Conservation (phyloP, 2,329 filamentous ascomycete genomes). For the Elsinoe australis region DNA sequence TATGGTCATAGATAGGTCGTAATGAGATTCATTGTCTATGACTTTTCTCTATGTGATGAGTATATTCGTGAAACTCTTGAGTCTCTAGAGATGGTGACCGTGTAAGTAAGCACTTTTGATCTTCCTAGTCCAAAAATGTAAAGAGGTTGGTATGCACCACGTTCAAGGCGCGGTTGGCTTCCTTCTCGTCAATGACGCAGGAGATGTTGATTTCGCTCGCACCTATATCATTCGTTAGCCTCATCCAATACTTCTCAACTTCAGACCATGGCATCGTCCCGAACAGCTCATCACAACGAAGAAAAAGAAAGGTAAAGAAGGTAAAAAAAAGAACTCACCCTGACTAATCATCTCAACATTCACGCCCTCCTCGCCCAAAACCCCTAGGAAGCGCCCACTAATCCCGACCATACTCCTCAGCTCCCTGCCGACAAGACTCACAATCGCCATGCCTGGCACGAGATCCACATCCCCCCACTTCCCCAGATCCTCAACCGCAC, state of each 20-base stretch:
- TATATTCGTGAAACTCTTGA: too few relatives aligned
- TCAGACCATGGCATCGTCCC: too few relatives aligned
- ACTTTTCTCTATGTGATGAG: too few relatives aligned
- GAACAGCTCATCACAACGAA: too few relatives aligned
- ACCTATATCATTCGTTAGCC: conserved; percentile 45
- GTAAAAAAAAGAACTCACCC: conserved; percentile 49
- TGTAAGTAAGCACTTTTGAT: too few relatives aligned
- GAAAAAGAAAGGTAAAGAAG: background rate
- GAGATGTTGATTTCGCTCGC: conserved; percentile 99
- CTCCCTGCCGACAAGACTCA: conserved; percentile 87
- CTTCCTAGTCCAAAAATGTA: conserved; percentile 79
- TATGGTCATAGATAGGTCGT: too few relatives aligned
- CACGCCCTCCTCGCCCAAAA: conserved; percentile 83
- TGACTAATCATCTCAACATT: conserved; percentile 99
- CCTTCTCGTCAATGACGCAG: conserved; percentile 86
- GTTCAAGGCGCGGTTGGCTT: conserved; percentile 89
- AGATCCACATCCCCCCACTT: conserved; percentile 86
- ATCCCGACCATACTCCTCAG: conserved; percentile 97
- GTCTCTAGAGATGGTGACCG: too few relatives aligned
- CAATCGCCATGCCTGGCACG: conserved; percentile 84
- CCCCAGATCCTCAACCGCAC: conserved; percentile 59
- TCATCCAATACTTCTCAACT: background rate
- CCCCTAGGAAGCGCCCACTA: conserved; percentile 88
- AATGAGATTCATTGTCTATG: too few relatives aligned
- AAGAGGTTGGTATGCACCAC: conserved; percentile 95